Conservation (phyloP, 2,329 filamentous ascomycete genomes). For the Exophiala sp. region DNA sequence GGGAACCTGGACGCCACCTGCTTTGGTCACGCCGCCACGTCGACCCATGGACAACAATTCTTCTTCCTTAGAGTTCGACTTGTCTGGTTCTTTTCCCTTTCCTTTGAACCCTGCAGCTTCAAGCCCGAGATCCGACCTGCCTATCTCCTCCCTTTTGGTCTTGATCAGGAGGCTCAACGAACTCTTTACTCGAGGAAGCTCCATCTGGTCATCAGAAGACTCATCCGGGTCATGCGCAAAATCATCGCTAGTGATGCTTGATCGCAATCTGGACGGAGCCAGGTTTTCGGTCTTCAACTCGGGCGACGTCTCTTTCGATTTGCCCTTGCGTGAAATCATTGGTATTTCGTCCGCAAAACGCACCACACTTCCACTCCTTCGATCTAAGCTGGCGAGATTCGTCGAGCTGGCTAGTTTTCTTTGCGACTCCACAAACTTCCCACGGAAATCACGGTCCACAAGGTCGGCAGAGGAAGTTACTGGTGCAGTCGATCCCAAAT, state of each 20-base stretch:
- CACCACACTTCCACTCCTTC: constrained; percentile 24
- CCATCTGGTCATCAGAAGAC: not conserved
- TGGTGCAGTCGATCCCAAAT: constrained; percentile 11
- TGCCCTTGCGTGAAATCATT: constrained; percentile 14
- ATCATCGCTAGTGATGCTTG: constrained; percentile 13
- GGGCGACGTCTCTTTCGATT: constrained; percentile 17
- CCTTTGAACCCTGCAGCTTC: constrained; percentile 9
- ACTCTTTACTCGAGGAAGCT: constrained; percentile 21
- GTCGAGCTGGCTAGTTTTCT: constrained; percentile 21
- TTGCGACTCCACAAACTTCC: constrained; percentile 35
- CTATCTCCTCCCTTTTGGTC: constrained; percentile 20
- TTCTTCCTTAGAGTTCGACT: constrained; percentile 17
- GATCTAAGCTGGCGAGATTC: constrained; percentile 20
- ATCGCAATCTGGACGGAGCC: constrained; percentile 4
- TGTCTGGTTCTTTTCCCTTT: constrained; percentile 17
- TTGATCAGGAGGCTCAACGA: constrained; percentile 31
- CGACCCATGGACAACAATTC: constrained; percentile 26
- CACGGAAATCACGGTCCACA: constrained; percentile 38
- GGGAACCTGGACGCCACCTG: constrained; percentile 25
- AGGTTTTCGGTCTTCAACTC: constrained; percentile 5
- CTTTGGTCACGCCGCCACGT: constrained; percentile 25
- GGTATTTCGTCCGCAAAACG: constrained; percentile 26
- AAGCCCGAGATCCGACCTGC: constrained; percentile 18
- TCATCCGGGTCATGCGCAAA: constrained; percentile 13
- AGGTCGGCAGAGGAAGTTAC: constrained; percentile 26